Percentiles rank a stretch among this genome's conserved stretches.
Evolutionary conservation across 2,329 filamentous ascomycete species (phyloP).

Genomic region (Fusarium sp.): DNA sequence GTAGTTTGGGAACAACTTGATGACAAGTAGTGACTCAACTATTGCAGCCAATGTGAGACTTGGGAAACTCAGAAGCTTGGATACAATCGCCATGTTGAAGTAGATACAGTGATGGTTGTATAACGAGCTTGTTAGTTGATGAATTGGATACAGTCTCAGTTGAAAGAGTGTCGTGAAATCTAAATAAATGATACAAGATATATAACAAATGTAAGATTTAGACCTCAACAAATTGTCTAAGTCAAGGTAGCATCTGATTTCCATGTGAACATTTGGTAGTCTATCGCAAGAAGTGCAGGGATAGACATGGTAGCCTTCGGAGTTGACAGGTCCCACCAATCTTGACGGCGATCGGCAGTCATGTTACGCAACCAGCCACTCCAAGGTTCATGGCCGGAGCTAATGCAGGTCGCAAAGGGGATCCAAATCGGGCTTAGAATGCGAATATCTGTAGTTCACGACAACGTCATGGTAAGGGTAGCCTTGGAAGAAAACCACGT

Average conservation of each 20-base stretch:
- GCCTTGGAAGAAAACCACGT: neutral
- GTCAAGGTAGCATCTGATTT: neutral
- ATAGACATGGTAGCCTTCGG: neutral
- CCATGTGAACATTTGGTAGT: neutral
- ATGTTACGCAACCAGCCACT: slow-evolving; percentile 5
- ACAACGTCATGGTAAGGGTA: neutral
- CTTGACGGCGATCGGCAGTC: slow-evolving; percentile 4
- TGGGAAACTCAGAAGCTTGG: slow-evolving; percentile 23
- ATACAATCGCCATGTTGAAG: slow-evolving; percentile 24
- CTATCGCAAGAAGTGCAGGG: neutral
- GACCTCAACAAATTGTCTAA: neutral
- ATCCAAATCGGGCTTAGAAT: slow-evolving; percentile 37
- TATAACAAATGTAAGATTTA: neutral
- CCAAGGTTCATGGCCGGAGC: slow-evolving; percentile 15
- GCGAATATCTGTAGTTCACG: slow-evolving; percentile 30
- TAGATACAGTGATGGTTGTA: neutral
- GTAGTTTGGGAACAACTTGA: slow-evolving; percentile 41
- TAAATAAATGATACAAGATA: neutral
- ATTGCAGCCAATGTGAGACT: slow-evolving; percentile 30
- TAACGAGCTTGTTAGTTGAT: neutral
- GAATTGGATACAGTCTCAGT: neutral
- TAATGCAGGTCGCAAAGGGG: slow-evolving; percentile 32
- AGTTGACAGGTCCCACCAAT: neutral
- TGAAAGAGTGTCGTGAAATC: neutral
- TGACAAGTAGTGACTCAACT: slow-evolving; percentile 40